phyloP scores from a whole-genome alignment of 73 alveolate genomes.

The Uronychia setigera region DNA sequence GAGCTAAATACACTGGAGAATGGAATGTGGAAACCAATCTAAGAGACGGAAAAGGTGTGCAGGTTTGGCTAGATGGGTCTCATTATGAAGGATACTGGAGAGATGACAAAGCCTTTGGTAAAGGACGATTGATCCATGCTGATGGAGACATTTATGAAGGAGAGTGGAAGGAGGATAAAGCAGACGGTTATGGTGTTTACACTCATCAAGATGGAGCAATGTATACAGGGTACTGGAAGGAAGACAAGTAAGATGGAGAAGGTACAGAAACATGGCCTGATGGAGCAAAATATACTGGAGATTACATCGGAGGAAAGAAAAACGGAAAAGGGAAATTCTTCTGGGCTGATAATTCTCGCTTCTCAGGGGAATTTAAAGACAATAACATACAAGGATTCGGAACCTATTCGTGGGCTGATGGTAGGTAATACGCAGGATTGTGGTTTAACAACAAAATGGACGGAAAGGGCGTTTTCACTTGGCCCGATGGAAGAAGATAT shows the following conservation, averaged over 20 bases:
- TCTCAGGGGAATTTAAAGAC: slow-evolving; percentile 30
- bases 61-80: slow-evolving; percentile 85
- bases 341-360: slow-evolving; percentile 20
- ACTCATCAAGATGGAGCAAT: slow-evolving; percentile 58
- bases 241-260: slow-evolving; percentile 48
- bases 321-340: slow-evolving; percentile 31
- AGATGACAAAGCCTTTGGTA: slow-evolving; percentile 55
- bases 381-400: slow-evolving; percentile 38
- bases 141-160: too few relatives aligned
- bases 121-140: slow-evolving; percentile 29
- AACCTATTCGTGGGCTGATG: slow-evolving; percentile 20
- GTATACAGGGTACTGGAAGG: slow-evolving; percentile 71
- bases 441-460: slow-evolving; percentile 22
- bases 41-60: slow-evolving; percentile 85
- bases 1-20: slow-evolving; percentile 82
- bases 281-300: slow-evolving; percentile 9
- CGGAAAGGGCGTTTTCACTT: slow-evolving; percentile 28
- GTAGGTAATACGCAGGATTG: slow-evolving; percentile 17
- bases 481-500: slow-evolving; percentile 33
- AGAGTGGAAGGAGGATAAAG: slow-evolving; percentile 42
- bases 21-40: slow-evolving; percentile 78
- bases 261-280: slow-evolving; percentile 39
- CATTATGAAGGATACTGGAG: slow-evolving; percentile 91
- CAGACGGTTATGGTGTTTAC: slow-evolving; percentile 48
- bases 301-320: slow-evolving; percentile 12